Evolutionary conservation across 2,329 filamentous ascomycete species (phyloP), one percentile per base, ranked within the genome.

Genomic region (Fusarium coffeatum): DNA sequence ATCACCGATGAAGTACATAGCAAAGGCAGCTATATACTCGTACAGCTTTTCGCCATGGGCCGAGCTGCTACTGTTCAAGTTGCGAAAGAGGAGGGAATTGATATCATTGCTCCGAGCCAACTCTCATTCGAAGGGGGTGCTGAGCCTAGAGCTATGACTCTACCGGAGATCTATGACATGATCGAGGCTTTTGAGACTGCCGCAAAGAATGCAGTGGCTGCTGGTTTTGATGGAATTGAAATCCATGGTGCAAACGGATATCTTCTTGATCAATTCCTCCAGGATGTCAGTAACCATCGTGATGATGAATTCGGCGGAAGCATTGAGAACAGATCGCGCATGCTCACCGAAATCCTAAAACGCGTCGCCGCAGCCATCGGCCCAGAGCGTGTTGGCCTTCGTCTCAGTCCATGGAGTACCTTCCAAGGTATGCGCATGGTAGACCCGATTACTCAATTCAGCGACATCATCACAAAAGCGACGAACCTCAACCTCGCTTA

Each of bases 201-300:
- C 0, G 79, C 85, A 0, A 82, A 83, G 68, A 83, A 88, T 12
- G 86, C 91, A 0, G 77, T 92, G 0, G 81, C 83, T 0, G 88
- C 87, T 1, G 92, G 92, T 0, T 90, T 91, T 32, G 92, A 95
- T 72, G 89, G 88, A 1, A 87, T 94, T 47, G 92, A 94, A 67
- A 76, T 83, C 5, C 83, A 87, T 49, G 84, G 77, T 1, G 87
- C 86, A 1, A 88, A 90, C 59, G 88, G 88, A 0, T 91, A 91
- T 65, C 79, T 91, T 1, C 76, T 89, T 9, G 87, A 89, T 54
- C 87, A 90, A 49, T 91, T 91, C 72, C 79, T 87, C 0, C 86
- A 83, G 12, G 81, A 83, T 18, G 79, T 81, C 8, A 83, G 81
- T 43, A 89, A 88, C 69, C 76, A 79, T 42, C 80, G 87, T 9